Conservation (phyloP, 1,284 basidiomycete genomes). For the Salmacisia buchloeana region DNA sequence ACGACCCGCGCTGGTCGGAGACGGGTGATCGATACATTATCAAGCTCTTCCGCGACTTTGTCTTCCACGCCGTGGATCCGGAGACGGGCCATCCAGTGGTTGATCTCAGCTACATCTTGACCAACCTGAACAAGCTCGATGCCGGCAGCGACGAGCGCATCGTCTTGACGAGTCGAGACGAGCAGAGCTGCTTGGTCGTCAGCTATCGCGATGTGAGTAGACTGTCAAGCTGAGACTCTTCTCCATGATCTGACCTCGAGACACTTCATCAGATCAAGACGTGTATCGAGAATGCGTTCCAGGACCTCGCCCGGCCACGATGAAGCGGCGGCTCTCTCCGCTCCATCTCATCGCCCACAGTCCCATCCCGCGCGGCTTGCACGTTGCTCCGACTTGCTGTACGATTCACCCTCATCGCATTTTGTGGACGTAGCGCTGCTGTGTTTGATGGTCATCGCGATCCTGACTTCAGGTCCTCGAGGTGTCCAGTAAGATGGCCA, state of each 20-base stretch:
- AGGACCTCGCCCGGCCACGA: constrained; percentile 27
- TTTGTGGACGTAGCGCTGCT: no score
- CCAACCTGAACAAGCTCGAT: constrained; percentile 63
- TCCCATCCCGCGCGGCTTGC: no score
- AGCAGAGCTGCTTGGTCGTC: constrained; percentile 92
- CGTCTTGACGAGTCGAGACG: constrained; percentile 88
- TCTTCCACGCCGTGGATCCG: constrained; percentile 95
- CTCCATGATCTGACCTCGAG: neutral
- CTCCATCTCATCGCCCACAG: no score
- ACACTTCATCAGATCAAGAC: constrained; percentile 29
- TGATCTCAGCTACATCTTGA: constrained; percentile 56
- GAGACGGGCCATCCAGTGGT: constrained; percentile 75
- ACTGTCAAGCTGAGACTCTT: no score
- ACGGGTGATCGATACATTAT: constrained; percentile 96
- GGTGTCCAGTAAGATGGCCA: no score
- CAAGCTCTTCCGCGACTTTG: constrained; percentile 96
- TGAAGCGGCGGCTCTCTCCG: no score
- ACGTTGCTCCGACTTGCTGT: no score
- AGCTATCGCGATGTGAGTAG: constrained; percentile 70
- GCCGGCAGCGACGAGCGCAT: constrained; percentile 85
- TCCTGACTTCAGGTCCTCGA: no score
- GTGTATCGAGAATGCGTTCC: constrained; percentile 42
- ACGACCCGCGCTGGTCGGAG: constrained; percentile 92
- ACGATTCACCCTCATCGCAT: no score
- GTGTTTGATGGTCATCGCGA: no score